Percentiles rank a stretch among this genome's conserved stretches.
Evolutionary conservation across 805 yeast genomes (phyloP).

Genomic region (Scheffersomyces ergatensis): DNA sequence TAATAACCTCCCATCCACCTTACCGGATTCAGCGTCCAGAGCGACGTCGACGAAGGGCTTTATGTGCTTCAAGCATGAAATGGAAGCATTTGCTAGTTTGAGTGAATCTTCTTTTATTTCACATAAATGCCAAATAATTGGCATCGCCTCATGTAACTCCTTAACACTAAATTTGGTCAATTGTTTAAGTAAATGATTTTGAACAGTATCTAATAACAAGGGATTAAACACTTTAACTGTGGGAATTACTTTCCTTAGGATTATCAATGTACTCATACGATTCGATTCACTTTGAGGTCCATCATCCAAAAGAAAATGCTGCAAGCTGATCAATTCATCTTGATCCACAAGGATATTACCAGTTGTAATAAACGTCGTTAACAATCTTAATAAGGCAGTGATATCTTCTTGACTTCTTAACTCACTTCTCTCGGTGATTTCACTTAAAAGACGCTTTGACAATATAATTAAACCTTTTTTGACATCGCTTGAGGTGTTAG

Average conservation of each 20-base stretch:
- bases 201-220: conserved; percentile 48
- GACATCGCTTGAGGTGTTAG: not conserved
- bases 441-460: not conserved
- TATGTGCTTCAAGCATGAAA: conserved; percentile 55
- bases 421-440: not conserved
- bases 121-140: conserved; percentile 61
- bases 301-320: conserved; percentile 60
- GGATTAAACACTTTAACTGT: conserved; percentile 45
- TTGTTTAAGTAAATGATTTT: conserved; percentile 48
- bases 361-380: conserved; percentile 56
- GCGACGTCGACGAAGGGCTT: conserved; percentile 41
- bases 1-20: conserved; percentile 45
- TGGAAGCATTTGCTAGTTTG: conserved; percentile 59
- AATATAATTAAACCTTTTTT: not conserved
- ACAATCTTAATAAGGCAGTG: conserved; percentile 35
- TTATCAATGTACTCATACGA: conserved; percentile 50
- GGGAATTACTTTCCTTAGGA: conserved; percentile 51
- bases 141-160: conserved; percentile 74
- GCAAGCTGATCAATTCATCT: conserved; percentile 64
- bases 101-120: conserved; percentile 41
- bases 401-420: not conserved
- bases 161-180: conserved; percentile 58
- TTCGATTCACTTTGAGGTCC: conserved; percentile 34
- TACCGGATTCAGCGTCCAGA: conserved; percentile 7
- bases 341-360: conserved; percentile 56